Evolutionary conservation across 257 asterid genomes (phyloP).

Genomic region (Penstemon barbatus): DNA sequence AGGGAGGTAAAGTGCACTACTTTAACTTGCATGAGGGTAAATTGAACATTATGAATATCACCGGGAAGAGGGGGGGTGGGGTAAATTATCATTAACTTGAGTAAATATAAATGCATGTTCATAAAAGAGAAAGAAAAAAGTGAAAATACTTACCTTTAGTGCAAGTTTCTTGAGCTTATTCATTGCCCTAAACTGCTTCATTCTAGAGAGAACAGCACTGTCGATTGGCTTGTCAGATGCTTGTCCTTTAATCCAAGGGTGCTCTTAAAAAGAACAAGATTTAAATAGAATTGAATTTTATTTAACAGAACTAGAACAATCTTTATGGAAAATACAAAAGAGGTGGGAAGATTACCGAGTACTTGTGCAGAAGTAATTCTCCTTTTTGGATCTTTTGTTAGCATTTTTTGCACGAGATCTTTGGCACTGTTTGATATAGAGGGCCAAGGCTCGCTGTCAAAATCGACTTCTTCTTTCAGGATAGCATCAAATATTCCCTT

Average conservation of each 20-base stretch:
- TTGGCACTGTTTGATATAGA: conserved; percentile 73
- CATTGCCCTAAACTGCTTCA: conserved; percentile 88
- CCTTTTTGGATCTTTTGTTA: conserved; percentile 76
- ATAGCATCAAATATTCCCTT: conserved; percentile 93
- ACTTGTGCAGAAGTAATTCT: conserved; percentile 80
- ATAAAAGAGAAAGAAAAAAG: not conserved
- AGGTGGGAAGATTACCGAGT: conserved; percentile 56
- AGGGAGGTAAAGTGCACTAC: too few relatives aligned
- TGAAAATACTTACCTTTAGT: conserved; percentile 48
- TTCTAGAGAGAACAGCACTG: conserved; percentile 84
- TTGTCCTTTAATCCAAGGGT: conserved; percentile 77
- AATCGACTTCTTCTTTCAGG: conserved; percentile 80
- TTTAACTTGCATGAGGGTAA: too few relatives aligned
- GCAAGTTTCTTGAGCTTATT: conserved; percentile 84
- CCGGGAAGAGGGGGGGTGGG: too few relatives aligned
- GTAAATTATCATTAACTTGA: not conserved
- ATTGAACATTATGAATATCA: too few relatives aligned
- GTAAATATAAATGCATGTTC: not conserved
- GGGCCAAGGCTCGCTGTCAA: conserved; percentile 90
- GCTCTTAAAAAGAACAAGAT: conserved; percentile 43
- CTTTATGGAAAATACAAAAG: conserved; percentile 10
- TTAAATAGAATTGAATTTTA: conserved; percentile 15
- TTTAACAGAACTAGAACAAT: not conserved
- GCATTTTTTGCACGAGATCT: conserved; percentile 84
- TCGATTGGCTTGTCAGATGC: conserved; percentile 76